These are phyloP conservation scores for Entomortierella chlamydospora DNA, from an alignment of 192 early-diverging fungal species.

Conservation along the genomic window DNA sequence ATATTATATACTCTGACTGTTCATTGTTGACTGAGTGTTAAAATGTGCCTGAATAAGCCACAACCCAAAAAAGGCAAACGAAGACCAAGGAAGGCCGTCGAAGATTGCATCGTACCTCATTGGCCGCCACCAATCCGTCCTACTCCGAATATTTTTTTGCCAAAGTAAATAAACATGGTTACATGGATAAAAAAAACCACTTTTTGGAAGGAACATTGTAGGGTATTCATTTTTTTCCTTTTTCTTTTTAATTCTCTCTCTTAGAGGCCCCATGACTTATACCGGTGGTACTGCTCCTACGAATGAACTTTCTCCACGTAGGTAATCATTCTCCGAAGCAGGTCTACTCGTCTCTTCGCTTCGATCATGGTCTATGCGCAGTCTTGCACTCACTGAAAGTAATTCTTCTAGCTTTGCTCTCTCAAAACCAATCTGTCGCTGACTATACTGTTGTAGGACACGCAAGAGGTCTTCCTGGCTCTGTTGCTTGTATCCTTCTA, in stretches of 20 bases:
- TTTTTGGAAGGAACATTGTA: neutral
- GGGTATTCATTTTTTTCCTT: neutral
- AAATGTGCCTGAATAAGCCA: slow-evolving; percentile 9
- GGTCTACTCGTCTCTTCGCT: neutral
- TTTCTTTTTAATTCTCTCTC: too few relatives aligned
- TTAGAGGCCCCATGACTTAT: neutral
- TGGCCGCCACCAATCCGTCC: neutral
- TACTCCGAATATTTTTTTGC: neutral
- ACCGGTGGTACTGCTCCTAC: neutral
- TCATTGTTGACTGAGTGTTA: slow-evolving; percentile 13
- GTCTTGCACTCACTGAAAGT: slow-evolving; percentile 20
- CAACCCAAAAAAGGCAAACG: slow-evolving; percentile 27
- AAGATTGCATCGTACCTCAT: neutral
- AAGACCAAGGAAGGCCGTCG: slow-evolving; percentile 6
- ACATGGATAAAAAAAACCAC: neutral
- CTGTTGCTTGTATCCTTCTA: slow-evolving; percentile 51
- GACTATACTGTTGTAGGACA: slow-evolving; percentile 50
- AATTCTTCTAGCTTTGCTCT: slow-evolving; percentile 56
- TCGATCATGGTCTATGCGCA: slow-evolving; percentile 4
- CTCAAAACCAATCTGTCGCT: slow-evolving; percentile 57
- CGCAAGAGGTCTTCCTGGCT: slow-evolving; percentile 53
- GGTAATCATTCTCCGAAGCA: neutral
- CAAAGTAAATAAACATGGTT: too few relatives aligned
- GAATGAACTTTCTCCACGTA: neutral
- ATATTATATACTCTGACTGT: slow-evolving; percentile 1